Evolutionary conservation across 2,329 filamentous ascomycete genomes (phyloP), one percentile per base, ranked within the genome.

Genomic region (Talaromyces piceae): DNA sequence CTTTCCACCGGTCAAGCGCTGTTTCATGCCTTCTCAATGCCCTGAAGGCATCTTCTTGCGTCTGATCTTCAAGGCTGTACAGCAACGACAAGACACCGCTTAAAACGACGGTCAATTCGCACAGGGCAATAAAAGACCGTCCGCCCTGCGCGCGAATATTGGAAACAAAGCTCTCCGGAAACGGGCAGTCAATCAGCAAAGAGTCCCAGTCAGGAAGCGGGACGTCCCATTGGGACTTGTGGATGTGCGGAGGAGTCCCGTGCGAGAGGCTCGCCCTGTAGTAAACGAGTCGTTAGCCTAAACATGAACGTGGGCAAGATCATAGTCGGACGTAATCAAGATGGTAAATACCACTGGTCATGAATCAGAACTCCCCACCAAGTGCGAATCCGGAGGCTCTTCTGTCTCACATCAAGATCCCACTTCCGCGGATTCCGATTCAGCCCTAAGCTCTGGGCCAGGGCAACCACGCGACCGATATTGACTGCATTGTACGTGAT

Each of bases 351-450:
- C 77, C 78, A 81, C 51, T 72, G 68, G 57, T 81, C 78, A 41
- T 79, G 72, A 4, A 80, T 68, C 5, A 78, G 55, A 1, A 80
- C 59, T 11, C 70, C 70, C 77, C 78, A 80, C 78, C 78, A 81
- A 3, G 78, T 71, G 48, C 74, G 70, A 58, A 77, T 74, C 23
- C 78, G 64, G 3, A 77, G 55, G 9, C 68, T 62, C 60, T 79
- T 80, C 55, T 80, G 77, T 0, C 68, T 61, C 3, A 66, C 57
- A 0, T 73, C 65, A 12, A 80, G 72, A 41, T 76, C 72, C 78
- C 78, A 81, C 3, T 63, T 64, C 8, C 68, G 59, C 0, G 77
- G 74, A 50, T 78, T 70, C 9, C 75, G 72, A 53, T 81, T 79
- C n/a, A 81, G 59, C 0, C 78, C 78, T 0, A 81, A 63, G 1